These are phyloP conservation scores for Globisporangium cederbergense DNA, from an alignment of 352 stramenopile genomes.

Conservation along the genomic window DNA sequence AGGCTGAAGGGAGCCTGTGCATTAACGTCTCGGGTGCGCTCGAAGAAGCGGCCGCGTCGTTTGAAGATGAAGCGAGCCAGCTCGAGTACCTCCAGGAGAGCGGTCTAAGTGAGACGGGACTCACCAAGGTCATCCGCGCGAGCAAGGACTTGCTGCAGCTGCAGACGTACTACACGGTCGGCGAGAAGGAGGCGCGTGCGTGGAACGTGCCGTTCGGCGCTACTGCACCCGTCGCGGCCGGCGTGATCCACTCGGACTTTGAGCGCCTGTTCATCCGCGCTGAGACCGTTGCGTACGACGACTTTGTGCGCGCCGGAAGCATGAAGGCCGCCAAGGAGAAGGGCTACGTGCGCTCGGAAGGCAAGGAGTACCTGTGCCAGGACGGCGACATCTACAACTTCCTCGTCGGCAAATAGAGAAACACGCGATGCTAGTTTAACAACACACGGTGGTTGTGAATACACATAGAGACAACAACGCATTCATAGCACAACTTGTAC, in stretches of 20 bases:
- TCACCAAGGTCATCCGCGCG: conserved; percentile 83
- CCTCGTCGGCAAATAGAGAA: conserved; percentile 67
- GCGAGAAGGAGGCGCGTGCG: conserved; percentile 76
- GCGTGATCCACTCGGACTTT: conserved; percentile 89
- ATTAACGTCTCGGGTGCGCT: conserved; percentile 73
- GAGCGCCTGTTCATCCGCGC: conserved; percentile 83
- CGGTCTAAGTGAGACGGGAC: conserved; percentile 66
- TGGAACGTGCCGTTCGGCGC: conserved; percentile 82
- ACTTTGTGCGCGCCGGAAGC: conserved; percentile 91
- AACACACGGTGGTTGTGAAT: too few species aligned
- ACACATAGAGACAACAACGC: too few species aligned
- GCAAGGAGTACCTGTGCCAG: conserved; percentile 98
- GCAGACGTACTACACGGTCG: conserved; percentile 97
- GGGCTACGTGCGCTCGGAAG: conserved; percentile 93
- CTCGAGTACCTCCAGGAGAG: conserved; percentile 92
- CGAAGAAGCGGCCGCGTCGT: conserved; percentile 75
- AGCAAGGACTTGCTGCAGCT: conserved; percentile 94
- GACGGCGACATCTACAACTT: conserved; percentile 99
- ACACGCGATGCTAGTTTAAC: not conserved
- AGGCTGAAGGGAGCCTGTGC: conserved; percentile 66
- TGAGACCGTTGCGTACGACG: conserved; percentile 96
- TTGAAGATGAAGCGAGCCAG: conserved; percentile 89
- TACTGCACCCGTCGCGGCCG: conserved; percentile 64
- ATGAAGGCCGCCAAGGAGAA: conserved; percentile 94
- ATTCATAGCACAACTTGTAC: too few species aligned